Evolutionary conservation across 352 stramenopile genomes (phyloP).

Genomic region (Phytophthora chlamydospora): DNA sequence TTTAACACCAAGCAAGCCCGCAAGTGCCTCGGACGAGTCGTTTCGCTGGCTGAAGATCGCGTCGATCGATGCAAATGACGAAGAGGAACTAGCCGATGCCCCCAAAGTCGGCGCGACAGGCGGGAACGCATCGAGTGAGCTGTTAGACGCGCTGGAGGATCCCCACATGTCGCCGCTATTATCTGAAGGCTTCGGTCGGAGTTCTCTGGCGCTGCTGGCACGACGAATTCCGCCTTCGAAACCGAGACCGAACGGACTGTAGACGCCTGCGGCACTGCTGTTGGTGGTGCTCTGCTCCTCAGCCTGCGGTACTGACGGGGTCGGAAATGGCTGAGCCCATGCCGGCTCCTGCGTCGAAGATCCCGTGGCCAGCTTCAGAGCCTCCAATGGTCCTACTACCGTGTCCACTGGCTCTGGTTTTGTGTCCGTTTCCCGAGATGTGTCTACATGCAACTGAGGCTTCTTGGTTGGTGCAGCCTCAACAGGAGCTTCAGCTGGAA

Average conservation of each 20-base stretch:
- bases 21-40: constrained; percentile 76
- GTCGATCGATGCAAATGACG: constrained; percentile 85
- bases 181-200: constrained; percentile 19
- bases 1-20: constrained; percentile 66
- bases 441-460: constrained; percentile 61
- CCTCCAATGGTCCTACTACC: constrained; percentile 68
- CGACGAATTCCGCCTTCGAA: constrained; percentile 73
- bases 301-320: constrained; percentile 39
- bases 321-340: constrained; percentile 76
- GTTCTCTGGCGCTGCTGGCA: constrained; percentile 30
- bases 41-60: constrained; percentile 82
- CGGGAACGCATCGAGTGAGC: constrained; percentile 22
- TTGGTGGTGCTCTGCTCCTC: constrained; percentile 26
- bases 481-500: constrained; percentile 10
- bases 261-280: constrained; percentile 40
- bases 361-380: constrained; percentile 68
- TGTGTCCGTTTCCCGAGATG: constrained; percentile 36
- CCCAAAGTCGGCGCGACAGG: constrained; percentile 12
- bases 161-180: constrained; percentile 32
- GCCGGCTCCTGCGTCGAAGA: constrained; percentile 66
- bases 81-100: constrained; percentile 35
- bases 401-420: constrained; percentile 25
- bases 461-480: constrained; percentile 32
- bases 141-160: constrained; percentile 23
- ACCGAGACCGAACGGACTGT: constrained; percentile 76